Evolutionary conservation across 1,284 basidiomycete genomes (phyloP), one percentile per base, ranked within the genome.

Genomic region (Cryptococcus neoformans): DNA sequence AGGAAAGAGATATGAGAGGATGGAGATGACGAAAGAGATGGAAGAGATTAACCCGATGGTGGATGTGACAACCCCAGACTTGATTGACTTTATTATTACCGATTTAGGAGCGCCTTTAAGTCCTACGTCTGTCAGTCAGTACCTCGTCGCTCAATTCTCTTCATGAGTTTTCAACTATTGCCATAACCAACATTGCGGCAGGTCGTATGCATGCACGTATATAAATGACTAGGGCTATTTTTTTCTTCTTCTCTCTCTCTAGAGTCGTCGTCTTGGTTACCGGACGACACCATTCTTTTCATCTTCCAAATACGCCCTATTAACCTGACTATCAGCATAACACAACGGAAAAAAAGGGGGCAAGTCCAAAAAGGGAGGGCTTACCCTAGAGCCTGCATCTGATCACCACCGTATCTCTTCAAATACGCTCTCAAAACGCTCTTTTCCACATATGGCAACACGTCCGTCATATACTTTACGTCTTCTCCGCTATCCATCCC

Each of bases 231-330:
- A 10, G 11, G 40, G n/a, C n/a, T n/a, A 41, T 41, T n/a, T n/a
- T 9, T 40, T 41, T 11, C 11, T 16, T 14, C 12, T 11, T 14
- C 40, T n/a, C 11, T n/a, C 40, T 41, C 40, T 41, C 40, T 21
- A 21, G 21, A 21, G 21, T 21, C 21, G 21, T 21, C 42, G 7
- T 17, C 12, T 21, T 34, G 8, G 34, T 12, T 21, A 47, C 45
- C 34, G 17, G 46, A 89, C 71, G 17, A 78, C 81, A 21, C 88
- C 88, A 65, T 86, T 87, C 79, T 87, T 87, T 74, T 92, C 89
- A 66, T 93, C 90, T 64, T 92, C 90, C 36, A 93, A 79, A 73
- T 91, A 93, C 67, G 89, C 87, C 17, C 89, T 76, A 59, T 6
- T 57, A n/a, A 21, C 21, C 42, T 8, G 21, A 4, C 35, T 8